A percentile compares a stretch with the other conserved stretches of the same genome.
These are phyloP conservation scores for Leishmania mexicana DNA, from an alignment of 208 protist genomes.

Conservation along the genomic window DNA sequence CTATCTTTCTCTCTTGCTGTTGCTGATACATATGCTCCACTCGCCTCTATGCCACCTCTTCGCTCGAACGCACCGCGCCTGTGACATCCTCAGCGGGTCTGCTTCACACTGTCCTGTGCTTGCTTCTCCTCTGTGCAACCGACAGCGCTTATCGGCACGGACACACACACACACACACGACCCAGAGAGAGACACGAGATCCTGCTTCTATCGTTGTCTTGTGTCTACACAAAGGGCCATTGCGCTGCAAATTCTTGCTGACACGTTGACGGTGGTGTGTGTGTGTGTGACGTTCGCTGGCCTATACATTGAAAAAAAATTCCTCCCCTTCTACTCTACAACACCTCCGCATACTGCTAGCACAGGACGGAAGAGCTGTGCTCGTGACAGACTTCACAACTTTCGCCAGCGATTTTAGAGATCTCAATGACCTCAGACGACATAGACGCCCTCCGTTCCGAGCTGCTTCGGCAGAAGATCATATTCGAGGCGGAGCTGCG, in stretches of 20 bases:
- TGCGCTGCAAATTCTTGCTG: background rate
- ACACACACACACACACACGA: background rate
- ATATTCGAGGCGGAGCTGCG: constrained; percentile 89
- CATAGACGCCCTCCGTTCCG: constrained; percentile 77
- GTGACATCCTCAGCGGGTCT: background rate
- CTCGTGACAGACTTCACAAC: background rate
- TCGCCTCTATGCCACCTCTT: background rate
- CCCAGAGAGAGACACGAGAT: background rate
- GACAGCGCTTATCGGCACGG: background rate
- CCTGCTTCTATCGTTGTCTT: background rate
- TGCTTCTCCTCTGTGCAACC: background rate
- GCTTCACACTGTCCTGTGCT: background rate
- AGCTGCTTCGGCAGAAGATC: constrained; percentile 89
- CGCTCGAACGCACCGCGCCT: background rate
- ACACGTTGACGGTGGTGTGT: background rate
- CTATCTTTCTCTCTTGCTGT: background rate
- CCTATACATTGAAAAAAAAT: background rate
- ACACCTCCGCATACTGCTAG: background rate
- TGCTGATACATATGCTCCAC: no score
- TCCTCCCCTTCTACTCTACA: background rate
- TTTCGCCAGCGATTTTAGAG: background rate
- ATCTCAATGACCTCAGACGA: constrained; percentile 58
- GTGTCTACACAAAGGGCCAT: background rate
- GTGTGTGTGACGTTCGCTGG: background rate
- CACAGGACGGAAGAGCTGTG: background rate